Conservation (phyloP, 495 filamentous ascomycete genomes). For the Neurospora sp. region DNA sequence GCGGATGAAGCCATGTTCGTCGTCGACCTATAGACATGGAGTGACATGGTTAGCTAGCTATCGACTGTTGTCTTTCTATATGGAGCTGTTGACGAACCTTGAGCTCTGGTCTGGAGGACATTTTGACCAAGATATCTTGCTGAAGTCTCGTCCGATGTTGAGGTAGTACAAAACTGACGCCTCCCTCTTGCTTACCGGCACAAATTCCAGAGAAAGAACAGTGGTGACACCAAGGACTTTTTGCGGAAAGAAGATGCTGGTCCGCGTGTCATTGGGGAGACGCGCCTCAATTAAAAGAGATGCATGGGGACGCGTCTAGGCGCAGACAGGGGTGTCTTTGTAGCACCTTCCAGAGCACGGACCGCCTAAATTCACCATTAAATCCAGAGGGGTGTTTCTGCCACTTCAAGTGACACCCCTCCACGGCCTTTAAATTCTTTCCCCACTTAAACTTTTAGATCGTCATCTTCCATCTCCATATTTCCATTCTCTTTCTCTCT, state of each 20-base stretch:
- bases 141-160: neutral
- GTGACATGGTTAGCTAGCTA: constrained; percentile 4
- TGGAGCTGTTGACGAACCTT: constrained; percentile 47
- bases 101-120: constrained; percentile 86
- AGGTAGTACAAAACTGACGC: neutral
- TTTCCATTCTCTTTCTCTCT: neutral
- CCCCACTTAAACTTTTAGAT: neutral
- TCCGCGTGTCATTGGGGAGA: constrained; percentile 8
- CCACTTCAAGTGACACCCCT: neutral
- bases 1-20: constrained; percentile 90
- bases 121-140: constrained; percentile 24
- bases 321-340: neutral
- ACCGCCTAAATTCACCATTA: neutral
- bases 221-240: neutral
- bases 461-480: neutral
- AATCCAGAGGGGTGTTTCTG: neutral
- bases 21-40: constrained; percentile 58
- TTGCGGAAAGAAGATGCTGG: neutral
- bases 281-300: constrained; percentile 18
- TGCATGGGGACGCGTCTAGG: constrained; percentile 9
- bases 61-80: neutral
- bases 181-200: neutral
- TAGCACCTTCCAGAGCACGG: neutral
- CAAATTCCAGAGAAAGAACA: neutral
- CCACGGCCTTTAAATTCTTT: neutral